Base-by-base conservation (phyloP, 805 yeast genomes). In the Starmerella tilneyi region DNA sequence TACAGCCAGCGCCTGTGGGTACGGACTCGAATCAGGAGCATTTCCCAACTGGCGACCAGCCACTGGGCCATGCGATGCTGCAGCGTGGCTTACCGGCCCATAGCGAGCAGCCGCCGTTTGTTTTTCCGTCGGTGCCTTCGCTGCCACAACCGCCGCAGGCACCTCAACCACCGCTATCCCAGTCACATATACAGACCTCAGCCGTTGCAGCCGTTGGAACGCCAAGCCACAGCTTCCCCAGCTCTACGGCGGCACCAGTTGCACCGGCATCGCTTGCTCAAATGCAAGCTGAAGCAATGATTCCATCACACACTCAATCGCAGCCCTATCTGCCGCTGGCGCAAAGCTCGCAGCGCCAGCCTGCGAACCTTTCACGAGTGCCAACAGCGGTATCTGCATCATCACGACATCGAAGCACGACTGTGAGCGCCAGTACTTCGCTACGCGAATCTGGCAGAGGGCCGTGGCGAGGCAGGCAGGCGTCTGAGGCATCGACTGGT, bases 341-440 rank as follows among this genome's bases (percentile, higher is more conserved):
- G 3, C 40, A 36, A 15, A 16, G 12, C 29, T 12, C 13, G 13
- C 40, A 23, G 29, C 40, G 40, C n/a, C 40, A 23, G 7, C 13
- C 4, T 21, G 12, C 30, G 5, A 16, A 24, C 7, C 41, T 38
- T 9, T 15, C 36, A 11, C 44, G 40, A 9, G 31, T 22, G 5
- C 49, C 43, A 1, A 22, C 49, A 4, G 47, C 50, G 2, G 15
- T 37, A 11, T 34, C 20, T 3, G 11, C 47, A 17, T 21, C 34
- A 9, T 13, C 41, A 13, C 34, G 50, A 12, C 32, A 36, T 29
- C 43, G 50, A 15, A 46, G 50, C 44, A 46, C 47, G 9, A 46
- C 48, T 5, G 15, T 45, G 17, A 34, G 48, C 16, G 44, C 45
- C 3, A 36, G 31, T 16, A 24, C 31, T 9, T 36, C 40, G 40